Evolutionary conservation across 768 basidiomycete genomes (phyloP).

Genomic region (Rhizopogon rudus): DNA sequence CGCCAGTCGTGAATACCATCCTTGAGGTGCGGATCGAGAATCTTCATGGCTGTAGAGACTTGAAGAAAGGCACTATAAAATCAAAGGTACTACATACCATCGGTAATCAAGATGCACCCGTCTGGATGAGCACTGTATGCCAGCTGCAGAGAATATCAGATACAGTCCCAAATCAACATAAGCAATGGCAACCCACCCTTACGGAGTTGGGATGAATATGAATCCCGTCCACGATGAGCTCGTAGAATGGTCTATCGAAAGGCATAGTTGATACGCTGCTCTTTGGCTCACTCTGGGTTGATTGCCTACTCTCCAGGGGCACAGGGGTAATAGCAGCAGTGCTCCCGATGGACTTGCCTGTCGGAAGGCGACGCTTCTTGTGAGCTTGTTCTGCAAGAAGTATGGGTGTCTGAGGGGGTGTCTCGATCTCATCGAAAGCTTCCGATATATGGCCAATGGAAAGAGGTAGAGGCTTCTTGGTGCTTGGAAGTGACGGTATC

Average conservation of each 20-base stretch:
- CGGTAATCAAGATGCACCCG: constrained; percentile 85
- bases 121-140: constrained; percentile 82
- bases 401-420: constrained; percentile 50
- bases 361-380: not conserved
- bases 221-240: constrained; percentile 86
- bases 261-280: constrained; percentile 39
- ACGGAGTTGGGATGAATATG: constrained; percentile 91
- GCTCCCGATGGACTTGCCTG: not conserved
- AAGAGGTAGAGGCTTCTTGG: constrained; percentile 13
- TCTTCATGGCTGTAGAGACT: constrained; percentile 61
- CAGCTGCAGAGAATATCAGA: constrained; percentile 37
- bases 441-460: constrained; percentile 39
- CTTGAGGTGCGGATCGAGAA: constrained; percentile 77
- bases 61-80: not conserved
- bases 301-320: constrained; percentile 17
- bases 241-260: constrained; percentile 77
- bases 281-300: constrained; percentile 36
- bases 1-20: constrained; percentile 90
- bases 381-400: constrained; percentile 13
- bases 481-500: constrained; percentile 1
- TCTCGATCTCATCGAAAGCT: constrained; percentile 55
- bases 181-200: constrained; percentile 43
- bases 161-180: not conserved
- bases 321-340: constrained; percentile 6
- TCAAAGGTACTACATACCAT: constrained; percentile 47